Conservation (phyloP, 495 filamentous ascomycete species). For the Trichocladium uniseriatum region DNA sequence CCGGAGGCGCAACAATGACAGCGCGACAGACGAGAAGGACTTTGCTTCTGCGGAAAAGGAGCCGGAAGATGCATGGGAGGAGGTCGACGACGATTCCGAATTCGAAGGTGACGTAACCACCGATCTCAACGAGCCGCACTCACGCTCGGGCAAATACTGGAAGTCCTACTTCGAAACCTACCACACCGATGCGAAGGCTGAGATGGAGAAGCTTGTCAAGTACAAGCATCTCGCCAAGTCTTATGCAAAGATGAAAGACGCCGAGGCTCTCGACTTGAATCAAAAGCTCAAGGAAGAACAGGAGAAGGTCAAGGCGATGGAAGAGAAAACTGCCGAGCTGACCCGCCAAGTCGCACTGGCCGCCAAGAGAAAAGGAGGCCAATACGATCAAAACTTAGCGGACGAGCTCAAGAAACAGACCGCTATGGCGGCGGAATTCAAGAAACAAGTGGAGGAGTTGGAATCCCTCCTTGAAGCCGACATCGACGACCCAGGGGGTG, state of each 20-base stretch:
- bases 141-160: slow-evolving; percentile 86
- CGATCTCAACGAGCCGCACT: slow-evolving; percentile 72
- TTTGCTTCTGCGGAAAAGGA: slow-evolving; percentile 21
- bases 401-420: slow-evolving; percentile 56
- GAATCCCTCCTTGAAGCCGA: slow-evolving; percentile 39
- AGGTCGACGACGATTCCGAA: slow-evolving; percentile 29
- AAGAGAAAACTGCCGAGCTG: slow-evolving; percentile 53
- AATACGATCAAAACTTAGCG: slow-evolving; percentile 42
- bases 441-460: slow-evolving; percentile 55
- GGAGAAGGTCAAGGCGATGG: slow-evolving; percentile 39
- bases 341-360: slow-evolving; percentile 42
- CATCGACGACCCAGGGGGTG: slow-evolving; percentile 29
- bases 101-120: slow-evolving; percentile 52
- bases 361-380: slow-evolving; percentile 32
- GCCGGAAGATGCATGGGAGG: slow-evolving; percentile 35
- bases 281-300: slow-evolving; percentile 61
- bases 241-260: slow-evolving; percentile 85
- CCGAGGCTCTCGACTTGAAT: slow-evolving; percentile 59
- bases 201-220: slow-evolving; percentile 69
- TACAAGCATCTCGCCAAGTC: slow-evolving; percentile 78
- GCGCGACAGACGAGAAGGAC: slow-evolving; percentile 11
- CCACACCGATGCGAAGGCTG: slow-evolving; percentile 63
- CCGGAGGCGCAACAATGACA: slow-evolving; percentile 24
- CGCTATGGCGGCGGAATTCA: slow-evolving; percentile 57
- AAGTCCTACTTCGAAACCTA: slow-evolving; percentile 82